Evolutionary conservation across 2,329 filamentous ascomycete genomes (phyloP).

Genomic region (Shiraia bambusicola): DNA sequence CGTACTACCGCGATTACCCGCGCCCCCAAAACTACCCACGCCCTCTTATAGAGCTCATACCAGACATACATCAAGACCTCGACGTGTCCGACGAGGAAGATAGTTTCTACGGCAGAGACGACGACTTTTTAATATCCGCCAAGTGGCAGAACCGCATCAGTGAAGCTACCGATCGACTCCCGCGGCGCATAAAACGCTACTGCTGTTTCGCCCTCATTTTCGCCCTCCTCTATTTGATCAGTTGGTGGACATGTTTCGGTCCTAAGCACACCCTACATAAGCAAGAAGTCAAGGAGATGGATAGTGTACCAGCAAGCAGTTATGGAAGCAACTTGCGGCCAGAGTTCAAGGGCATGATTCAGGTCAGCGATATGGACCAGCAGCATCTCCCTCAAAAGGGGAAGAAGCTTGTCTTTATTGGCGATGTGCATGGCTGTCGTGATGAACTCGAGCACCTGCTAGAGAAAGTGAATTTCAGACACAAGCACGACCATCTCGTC

Average conservation of each 20-base stretch:
- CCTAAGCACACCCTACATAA: constrained; percentile 40
- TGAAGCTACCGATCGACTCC: constrained; percentile 30
- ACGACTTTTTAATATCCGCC: constrained; percentile 36
- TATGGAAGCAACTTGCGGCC: constrained; percentile 54
- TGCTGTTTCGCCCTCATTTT: constrained; percentile 36
- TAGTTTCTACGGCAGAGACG: constrained; percentile 39
- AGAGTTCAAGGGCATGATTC: constrained; percentile 52
- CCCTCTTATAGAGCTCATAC: constrained; percentile 36
- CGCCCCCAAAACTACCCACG: constrained; percentile 16
- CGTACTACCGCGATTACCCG: constrained; percentile 28
- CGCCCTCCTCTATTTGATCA: constrained; percentile 31
- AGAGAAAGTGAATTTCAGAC: constrained; percentile 63
- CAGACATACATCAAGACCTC: constrained; percentile 26
- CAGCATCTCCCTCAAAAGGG: constrained; percentile 48
- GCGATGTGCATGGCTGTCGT: constrained; percentile 90
- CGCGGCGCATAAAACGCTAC: constrained; percentile 40
- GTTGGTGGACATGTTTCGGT: constrained; percentile 42
- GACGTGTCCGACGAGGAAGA: constrained; percentile 46
- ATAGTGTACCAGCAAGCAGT: constrained; percentile 23
- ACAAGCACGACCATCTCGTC: constrained; percentile 53
- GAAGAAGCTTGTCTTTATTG: constrained; percentile 74
- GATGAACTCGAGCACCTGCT: constrained; percentile 63
- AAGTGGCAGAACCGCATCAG: constrained; percentile 34
- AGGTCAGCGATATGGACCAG: constrained; percentile 53
- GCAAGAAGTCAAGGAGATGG: constrained; percentile 40